Evolutionary conservation across 2,329 filamentous ascomycete species (phyloP), one percentile per base, ranked within the genome.

Genomic region (Pezicula carpinea): DNA sequence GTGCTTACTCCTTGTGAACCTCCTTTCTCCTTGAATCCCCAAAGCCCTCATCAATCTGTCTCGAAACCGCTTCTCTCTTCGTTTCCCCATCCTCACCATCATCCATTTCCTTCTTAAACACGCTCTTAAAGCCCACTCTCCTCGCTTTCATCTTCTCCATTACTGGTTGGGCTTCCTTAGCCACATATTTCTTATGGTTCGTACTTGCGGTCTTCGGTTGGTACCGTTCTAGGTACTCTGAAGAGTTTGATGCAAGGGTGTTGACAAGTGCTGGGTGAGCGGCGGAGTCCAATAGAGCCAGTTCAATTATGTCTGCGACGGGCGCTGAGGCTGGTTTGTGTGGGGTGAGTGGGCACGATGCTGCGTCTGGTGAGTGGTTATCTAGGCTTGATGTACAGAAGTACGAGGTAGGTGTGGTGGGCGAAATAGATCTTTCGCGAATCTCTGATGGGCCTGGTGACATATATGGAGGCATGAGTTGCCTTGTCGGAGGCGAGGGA

Each of bases 1-100:
- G 45, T 19, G 39, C 55, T 47, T 58, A 44, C 21, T 60, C 57
- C 39, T 34, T 54, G 21, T 56, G 50, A 41, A 59, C 47, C 13
- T 55, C 46, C 31, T 55, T 45, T 11, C 45, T 53, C 15, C 26
- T 50, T 19, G 46, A 19, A 47, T 55, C 45, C 34, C 38, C 41
- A 29, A 15, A 43, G 18, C 49, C 34, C 33, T 48, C 47, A 43
- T 45, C 42, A 29, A 6, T 35, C 18, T 38, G 13, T 21, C 29
- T 39, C 7, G 22, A 32, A n/a, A 17, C 47, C 15, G 40, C 22
- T 13, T 17, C 22, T 6, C 11, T 21, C 17, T 36, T 46, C 40
- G 41, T 33, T 15, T 13, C 7, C 7, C n/a, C 3, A 40, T n/a
- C 23, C 17, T 26, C 38, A 32, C 26, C 35, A 18, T 43, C 22